Evolutionary conservation across 164 flowering plant genomes (phyloP).

Genomic region (Nymphaea thermarum): DNA sequence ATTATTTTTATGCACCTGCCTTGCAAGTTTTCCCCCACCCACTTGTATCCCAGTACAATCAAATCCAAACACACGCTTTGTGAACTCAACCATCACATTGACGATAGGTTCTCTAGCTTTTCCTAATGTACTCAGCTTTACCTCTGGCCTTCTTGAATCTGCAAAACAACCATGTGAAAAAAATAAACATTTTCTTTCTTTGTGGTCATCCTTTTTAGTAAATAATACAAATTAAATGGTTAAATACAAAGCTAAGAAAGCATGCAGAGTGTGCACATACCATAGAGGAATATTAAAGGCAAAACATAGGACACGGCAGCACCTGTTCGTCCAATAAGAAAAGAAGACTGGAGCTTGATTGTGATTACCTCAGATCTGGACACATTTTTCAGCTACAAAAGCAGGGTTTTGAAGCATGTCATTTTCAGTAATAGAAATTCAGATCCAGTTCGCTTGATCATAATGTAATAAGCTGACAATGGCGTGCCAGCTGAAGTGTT

Average conservation of each 20-base stretch:
- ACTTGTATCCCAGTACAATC: slow-evolving; percentile 30
- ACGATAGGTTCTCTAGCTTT: slow-evolving; percentile 26
- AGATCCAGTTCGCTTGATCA: background rate
- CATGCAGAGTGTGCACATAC: slow-evolving; percentile 14
- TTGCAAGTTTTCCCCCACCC: slow-evolving; percentile 40
- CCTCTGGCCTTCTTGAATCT: slow-evolving; percentile 37
- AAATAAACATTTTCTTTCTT: too few relatives aligned
- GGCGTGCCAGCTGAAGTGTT: too few relatives aligned
- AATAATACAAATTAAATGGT: background rate
- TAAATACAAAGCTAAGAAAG: background rate
- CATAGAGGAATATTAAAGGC: slow-evolving; percentile 35
- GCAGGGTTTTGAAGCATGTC: too few relatives aligned
- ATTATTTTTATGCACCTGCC: slow-evolving; percentile 44
- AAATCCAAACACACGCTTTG: slow-evolving; percentile 53
- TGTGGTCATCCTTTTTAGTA: background rate
- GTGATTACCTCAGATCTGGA: slow-evolving; percentile 30
- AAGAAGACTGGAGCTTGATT: slow-evolving; percentile 20
- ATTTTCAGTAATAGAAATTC: background rate
- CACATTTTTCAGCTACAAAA: slow-evolving; percentile 33
- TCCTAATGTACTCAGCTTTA: slow-evolving; percentile 23
- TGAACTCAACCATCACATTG: slow-evolving; percentile 38
- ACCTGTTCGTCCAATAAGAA: slow-evolving; percentile 34
- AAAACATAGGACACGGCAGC: slow-evolving; percentile 26
- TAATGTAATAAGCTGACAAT: background rate
- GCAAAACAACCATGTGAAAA: slow-evolving; percentile 1